Conservation (phyloP, 257 asterid species). For the Solanum arcanum region DNA sequence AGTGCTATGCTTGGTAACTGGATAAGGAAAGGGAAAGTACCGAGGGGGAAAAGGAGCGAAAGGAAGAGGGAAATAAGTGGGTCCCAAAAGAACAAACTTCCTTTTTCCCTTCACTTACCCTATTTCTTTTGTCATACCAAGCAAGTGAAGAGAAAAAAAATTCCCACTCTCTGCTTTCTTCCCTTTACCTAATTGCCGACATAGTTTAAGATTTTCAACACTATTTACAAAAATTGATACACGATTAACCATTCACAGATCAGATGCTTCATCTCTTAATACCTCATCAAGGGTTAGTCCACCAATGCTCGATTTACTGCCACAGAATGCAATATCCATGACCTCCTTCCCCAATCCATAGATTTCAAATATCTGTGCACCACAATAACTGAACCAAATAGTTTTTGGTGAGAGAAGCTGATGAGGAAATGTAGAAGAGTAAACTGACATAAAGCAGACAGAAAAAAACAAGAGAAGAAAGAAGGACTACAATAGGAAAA, state of each 20-base stretch:
- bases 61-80: neutral
- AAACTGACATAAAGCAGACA: neutral
- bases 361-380: slow-evolving; percentile 96
- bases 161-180: neutral
- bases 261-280: slow-evolving; percentile 5
- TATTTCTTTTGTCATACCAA: neutral
- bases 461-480: neutral
- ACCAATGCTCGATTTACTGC: slow-evolving; percentile 87
- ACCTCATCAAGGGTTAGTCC: slow-evolving; percentile 99
- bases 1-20: neutral
- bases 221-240: neutral
- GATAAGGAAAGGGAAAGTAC: neutral
- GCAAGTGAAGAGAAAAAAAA: neutral
- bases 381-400: slow-evolving; percentile 64
- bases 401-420: slow-evolving; percentile 11
- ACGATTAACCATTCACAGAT: neutral
- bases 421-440: neutral
- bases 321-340: slow-evolving; percentile 75
- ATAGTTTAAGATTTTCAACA: neutral
- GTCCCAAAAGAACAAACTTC: neutral
- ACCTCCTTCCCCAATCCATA: slow-evolving; percentile 90
- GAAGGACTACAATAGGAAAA: neutral
- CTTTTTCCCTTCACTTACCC: neutral
- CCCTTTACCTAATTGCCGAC: neutral
- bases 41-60: neutral